phyloP scores from a whole-genome alignment of 495 filamentous ascomycete genomes.

The Parachaetomium inaequale region DNA sequence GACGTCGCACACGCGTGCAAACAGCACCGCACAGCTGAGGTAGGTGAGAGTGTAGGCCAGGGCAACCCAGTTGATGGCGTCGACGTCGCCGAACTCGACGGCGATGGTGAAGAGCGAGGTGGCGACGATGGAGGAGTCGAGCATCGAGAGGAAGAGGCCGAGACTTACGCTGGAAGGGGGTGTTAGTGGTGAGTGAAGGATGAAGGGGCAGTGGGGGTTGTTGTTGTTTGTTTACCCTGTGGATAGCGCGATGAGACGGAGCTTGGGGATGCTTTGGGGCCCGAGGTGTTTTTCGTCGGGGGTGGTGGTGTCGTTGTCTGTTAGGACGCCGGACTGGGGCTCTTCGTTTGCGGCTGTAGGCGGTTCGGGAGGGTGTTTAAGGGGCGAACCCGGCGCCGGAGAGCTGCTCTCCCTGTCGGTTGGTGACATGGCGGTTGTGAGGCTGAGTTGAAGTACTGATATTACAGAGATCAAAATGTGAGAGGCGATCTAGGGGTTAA shows the following conservation, averaged over 20 bases:
- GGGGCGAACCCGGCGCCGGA: not conserved
- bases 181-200: not conserved
- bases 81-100: conserved; percentile 35
- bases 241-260: not conserved
- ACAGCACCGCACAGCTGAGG: conserved; percentile 45
- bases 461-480: not conserved
- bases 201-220: not conserved
- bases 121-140: conserved; percentile 48
- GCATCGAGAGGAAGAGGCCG: conserved; percentile 39
- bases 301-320: not conserved
- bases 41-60: conserved; percentile 46
- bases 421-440: not conserved
- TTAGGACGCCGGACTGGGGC: not conserved
- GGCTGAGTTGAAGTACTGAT: not conserved
- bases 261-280: not conserved
- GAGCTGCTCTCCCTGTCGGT: not conserved
- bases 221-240: not conserved
- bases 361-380: not conserved
- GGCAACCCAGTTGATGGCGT: conserved; percentile 45
- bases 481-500: not conserved
- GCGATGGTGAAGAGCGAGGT: conserved; percentile 45
- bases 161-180: conserved; percentile 11
- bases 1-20: conserved; percentile 51
- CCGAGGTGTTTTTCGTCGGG: not conserved
- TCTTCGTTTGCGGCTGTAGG: not conserved